These are phyloP conservation scores for Trichoderma virens DNA, from an alignment of 495 filamentous ascomycete species.

Conservation along the genomic window DNA sequence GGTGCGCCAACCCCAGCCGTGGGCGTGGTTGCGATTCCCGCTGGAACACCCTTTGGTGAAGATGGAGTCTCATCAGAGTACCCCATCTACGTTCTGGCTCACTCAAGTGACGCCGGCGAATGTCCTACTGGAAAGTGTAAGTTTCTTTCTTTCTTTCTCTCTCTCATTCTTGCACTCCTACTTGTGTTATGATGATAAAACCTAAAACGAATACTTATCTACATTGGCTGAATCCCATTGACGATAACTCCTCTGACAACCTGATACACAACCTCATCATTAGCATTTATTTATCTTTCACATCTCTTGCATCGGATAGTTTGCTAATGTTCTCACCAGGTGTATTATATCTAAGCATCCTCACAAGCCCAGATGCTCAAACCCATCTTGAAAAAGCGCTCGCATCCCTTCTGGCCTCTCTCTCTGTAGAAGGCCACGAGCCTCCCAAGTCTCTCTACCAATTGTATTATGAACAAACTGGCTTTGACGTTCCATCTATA, in stretches of 20 bases:
- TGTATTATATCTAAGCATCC: constrained; percentile 60
- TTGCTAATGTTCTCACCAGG: constrained; percentile 50
- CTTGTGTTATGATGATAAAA: constrained; percentile 65
- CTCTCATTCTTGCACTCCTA: constrained; percentile 11
- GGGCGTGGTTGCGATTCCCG: constrained; percentile 64
- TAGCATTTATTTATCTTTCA: constrained; percentile 18
- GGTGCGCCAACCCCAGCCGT: constrained; percentile 67
- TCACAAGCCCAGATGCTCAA: constrained; percentile 27
- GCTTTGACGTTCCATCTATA: constrained; percentile 12
- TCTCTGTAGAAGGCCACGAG: constrained; percentile 20
- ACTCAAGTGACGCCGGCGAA: constrained; percentile 83
- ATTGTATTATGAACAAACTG: constrained; percentile 52
- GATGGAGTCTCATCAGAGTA: constrained; percentile 26
- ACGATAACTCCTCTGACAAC: constrained; percentile 82
- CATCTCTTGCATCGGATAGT: constrained; percentile 14
- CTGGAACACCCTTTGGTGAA: constrained; percentile 33
- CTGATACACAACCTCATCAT: constrained; percentile 54
- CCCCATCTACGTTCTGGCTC: constrained; percentile 66
- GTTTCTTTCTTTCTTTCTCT: constrained; percentile 26
- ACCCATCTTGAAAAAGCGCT: constrained; percentile 48
- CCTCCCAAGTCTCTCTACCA: constrained; percentile 47
- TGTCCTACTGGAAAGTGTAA: constrained; percentile 84
- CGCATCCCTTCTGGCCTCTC: constrained; percentile 40
- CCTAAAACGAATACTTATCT: constrained; percentile 87
- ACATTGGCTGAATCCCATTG: constrained; percentile 92